These are phyloP conservation scores for Takakia lepidozioides DNA, from an alignment of 225 moss, liverwort and hornwort species.

Conservation along the genomic window DNA sequence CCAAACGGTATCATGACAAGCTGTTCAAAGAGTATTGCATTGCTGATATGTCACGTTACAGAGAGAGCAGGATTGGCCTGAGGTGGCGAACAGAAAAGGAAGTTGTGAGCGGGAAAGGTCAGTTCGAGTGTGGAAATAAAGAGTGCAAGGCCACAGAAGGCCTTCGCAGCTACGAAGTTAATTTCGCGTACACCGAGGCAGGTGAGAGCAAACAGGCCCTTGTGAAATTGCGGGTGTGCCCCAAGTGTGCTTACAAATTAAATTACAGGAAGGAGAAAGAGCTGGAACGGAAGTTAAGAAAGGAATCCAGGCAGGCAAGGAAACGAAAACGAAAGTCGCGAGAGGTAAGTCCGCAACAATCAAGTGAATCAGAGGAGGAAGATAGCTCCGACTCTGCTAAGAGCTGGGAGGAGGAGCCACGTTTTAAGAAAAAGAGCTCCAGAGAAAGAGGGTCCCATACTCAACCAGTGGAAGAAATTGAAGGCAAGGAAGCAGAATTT, in stretches of 20 bases:
- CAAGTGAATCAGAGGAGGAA: conserved; percentile 21
- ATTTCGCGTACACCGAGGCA: conserved; percentile 89
- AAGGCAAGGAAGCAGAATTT: conserved; percentile 57
- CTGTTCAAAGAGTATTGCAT: conserved; percentile 95
- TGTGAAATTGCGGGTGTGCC: conserved; percentile 90
- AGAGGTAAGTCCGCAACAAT: conserved; percentile 8
- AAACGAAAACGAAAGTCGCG: conserved; percentile 43
- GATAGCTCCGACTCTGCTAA: conserved; percentile 26
- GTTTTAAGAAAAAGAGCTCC: conserved; percentile 18
- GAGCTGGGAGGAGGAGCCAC: conserved; percentile 16
- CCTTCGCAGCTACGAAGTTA: conserved; percentile 96
- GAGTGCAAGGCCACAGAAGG: conserved; percentile 70
- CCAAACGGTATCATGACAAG: conserved; percentile 96
- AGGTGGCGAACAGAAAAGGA: conserved; percentile 96
- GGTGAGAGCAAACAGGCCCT: conserved; percentile 93
- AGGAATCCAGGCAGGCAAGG: conserved; percentile 51
- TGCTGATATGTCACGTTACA: conserved; percentile 68
- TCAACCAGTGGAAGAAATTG: conserved; percentile 12
- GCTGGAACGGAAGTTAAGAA: conserved; percentile 42
- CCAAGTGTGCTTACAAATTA: conserved; percentile 79
- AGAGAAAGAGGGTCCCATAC: conserved; percentile 1
- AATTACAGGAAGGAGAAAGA: conserved; percentile 92
- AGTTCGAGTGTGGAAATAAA: conserved; percentile 96
- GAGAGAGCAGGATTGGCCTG: conserved; percentile 92
- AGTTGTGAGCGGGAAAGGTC: conserved; percentile 92